phyloP scores from a whole-genome alignment of 495 filamentous ascomycete species.

The Aspergillus carlsbadensis region DNA sequence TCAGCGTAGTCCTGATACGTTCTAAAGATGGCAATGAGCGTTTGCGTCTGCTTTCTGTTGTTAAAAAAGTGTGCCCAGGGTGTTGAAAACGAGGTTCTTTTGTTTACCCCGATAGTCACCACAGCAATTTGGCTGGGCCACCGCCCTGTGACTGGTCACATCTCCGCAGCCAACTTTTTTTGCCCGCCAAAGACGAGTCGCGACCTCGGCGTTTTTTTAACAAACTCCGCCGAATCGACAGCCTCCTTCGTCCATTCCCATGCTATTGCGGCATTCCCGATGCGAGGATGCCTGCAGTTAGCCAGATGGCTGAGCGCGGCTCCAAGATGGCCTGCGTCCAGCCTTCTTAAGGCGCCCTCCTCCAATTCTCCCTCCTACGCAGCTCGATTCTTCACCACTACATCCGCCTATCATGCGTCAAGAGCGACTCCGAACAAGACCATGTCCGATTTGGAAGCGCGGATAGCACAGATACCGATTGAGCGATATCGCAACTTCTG shows the following conservation, averaged over 20 bases:
- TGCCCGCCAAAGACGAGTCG: slow-evolving; percentile 12
- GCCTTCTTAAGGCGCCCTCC: slow-evolving; percentile 32
- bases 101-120: slow-evolving; percentile 44
- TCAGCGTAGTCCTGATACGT: background rate
- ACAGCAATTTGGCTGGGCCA: slow-evolving; percentile 33
- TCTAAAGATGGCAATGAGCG: background rate
- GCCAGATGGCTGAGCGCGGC: slow-evolving; percentile 51
- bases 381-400: slow-evolving; percentile 40
- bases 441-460: slow-evolving; percentile 64
- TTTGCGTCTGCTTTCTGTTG: background rate
- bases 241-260: slow-evolving; percentile 22
- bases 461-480: slow-evolving; percentile 86
- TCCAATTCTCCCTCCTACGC: slow-evolving; percentile 21
- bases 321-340: slow-evolving; percentile 37
- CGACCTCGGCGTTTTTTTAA: background rate
- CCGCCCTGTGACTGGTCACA: slow-evolving; percentile 25
- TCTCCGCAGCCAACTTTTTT: slow-evolving; percentile 33
- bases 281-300: slow-evolving; percentile 58
- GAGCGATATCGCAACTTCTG: slow-evolving; percentile 94
- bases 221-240: background rate
- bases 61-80: background rate
- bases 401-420: slow-evolving; percentile 36
- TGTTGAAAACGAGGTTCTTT: slow-evolving; percentile 17
- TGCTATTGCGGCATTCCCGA: slow-evolving; percentile 45
- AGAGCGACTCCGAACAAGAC: slow-evolving; percentile 22